Conservation (phyloP, 148 eudicot species). For the Heliamphora exappendiculata region DNA sequence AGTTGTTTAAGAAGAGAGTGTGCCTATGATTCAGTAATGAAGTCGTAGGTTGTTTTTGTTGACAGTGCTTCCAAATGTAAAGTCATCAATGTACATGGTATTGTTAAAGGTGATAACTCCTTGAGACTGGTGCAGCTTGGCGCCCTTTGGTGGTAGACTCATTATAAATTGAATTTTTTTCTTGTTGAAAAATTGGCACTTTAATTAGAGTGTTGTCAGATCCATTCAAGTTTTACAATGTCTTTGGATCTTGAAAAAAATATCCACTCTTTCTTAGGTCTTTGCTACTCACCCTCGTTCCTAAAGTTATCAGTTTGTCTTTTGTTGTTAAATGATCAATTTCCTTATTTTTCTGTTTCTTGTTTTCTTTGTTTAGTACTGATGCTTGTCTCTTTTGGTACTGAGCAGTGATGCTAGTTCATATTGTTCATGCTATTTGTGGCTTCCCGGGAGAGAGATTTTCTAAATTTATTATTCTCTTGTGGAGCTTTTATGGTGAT, state of each 20-base stretch:
- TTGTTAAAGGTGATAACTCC: neutral
- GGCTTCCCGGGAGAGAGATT: neutral
- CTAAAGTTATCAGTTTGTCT: neutral
- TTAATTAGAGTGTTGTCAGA: neutral
- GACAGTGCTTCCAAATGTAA: neutral
- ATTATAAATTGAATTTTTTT: neutral
- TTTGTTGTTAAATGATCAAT: neutral
- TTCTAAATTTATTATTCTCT: neutral
- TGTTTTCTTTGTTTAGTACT: neutral
- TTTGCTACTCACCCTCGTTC: neutral
- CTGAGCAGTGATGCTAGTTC: neutral
- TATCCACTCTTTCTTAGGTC: slow-evolving; percentile 5
- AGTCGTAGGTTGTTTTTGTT: neutral
- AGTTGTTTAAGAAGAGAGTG: neutral
- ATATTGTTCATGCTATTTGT: neutral
- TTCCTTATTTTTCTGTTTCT: neutral
- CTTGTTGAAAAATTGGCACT: no score
- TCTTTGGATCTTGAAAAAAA: neutral
- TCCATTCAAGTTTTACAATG: neutral
- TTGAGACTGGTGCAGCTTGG: neutral
- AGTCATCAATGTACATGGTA: neutral
- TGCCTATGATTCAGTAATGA: neutral
- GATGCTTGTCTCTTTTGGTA: neutral
- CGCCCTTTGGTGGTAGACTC: neutral
- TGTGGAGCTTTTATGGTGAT: neutral